Percentiles rank a stretch among this genome's conserved stretches.
phyloP scores from a whole-genome alignment of 805 yeast species.

The Wickerhamiella hasegawae region DNA sequence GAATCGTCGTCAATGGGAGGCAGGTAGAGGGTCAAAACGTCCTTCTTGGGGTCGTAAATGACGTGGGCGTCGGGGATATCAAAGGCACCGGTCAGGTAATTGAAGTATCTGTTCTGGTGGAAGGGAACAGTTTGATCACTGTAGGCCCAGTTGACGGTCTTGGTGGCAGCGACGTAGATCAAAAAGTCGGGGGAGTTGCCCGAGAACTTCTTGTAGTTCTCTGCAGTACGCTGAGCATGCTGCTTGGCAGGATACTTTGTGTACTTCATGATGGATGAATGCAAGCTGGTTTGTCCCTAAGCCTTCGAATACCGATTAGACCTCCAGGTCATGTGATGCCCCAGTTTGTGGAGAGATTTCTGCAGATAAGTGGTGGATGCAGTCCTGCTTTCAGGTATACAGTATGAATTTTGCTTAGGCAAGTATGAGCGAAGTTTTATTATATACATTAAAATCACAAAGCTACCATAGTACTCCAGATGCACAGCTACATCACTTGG shows the following conservation, averaged over 20 bases:
- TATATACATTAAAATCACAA: no score
- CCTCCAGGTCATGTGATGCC: no score
- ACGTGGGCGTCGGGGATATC: slow-evolving; percentile 64
- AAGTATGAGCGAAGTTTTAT: no score
- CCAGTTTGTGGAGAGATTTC: no score
- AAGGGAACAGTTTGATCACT: slow-evolving; percentile 66
- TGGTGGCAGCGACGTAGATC: slow-evolving; percentile 22
- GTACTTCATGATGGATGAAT: no score
- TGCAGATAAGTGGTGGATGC: no score
- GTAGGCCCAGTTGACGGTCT: slow-evolving; percentile 41
- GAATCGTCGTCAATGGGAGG: slow-evolving; percentile 80
- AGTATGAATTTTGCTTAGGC: no score
- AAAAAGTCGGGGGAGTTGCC: slow-evolving; percentile 21
- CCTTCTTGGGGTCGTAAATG: slow-evolving; percentile 36
- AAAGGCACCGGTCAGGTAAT: slow-evolving; percentile 60
- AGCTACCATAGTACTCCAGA: no score
- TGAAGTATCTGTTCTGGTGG: slow-evolving; percentile 85
- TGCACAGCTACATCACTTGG: no score
- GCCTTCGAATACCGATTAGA: no score
- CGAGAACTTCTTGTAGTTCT: slow-evolving; percentile 22
- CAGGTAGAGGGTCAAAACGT: slow-evolving; percentile 52
- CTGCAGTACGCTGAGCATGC: slow-evolving; percentile 35
- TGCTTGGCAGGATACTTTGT: slow-evolving; percentile 68
- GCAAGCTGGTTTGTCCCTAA: no score
- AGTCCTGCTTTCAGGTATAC: no score